Evolutionary conservation across 306 rosid species (phyloP).

Genomic region (Cicer judaicum): DNA sequence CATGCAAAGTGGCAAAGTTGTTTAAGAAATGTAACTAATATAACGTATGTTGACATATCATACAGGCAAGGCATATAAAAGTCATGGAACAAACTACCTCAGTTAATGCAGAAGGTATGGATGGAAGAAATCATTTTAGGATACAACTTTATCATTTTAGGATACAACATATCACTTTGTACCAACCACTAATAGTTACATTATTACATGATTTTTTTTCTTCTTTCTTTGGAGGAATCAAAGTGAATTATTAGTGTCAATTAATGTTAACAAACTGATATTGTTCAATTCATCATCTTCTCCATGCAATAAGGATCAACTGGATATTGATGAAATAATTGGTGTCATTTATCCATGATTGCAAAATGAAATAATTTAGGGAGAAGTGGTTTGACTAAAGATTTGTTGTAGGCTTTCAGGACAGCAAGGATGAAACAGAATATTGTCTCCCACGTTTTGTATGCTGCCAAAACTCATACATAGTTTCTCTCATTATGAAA

Average conservation of each 20-base stretch:
- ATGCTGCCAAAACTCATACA: conserved; percentile 52
- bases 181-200: conserved; percentile 29
- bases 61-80: conserved; percentile 80
- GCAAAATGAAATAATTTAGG: conserved; percentile 43
- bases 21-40: conserved; percentile 20
- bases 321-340: conserved; percentile 35
- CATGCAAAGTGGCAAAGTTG: not conserved
- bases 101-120: conserved; percentile 44
- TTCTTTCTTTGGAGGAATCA: not conserved
- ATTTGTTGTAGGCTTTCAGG: conserved; percentile 58
- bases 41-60: conserved; percentile 33
- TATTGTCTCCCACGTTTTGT: conserved; percentile 77
- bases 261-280: no score
- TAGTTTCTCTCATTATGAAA: conserved; percentile 55
- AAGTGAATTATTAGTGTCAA: no score
- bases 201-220: not conserved
- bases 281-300: no score
- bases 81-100: conserved; percentile 63
- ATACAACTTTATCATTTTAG: conserved; percentile 30
- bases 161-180: conserved; percentile 12
- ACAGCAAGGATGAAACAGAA: conserved; percentile 61
- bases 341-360: conserved; percentile 13
- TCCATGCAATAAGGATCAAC: conserved; percentile 34
- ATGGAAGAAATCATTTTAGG: conserved; percentile 28
- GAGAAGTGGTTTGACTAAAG: conserved; percentile 54